phyloP scores from a whole-genome alignment of 1,284 basidiomycete genomes.

The Pseudozyma hubeiensis region DNA sequence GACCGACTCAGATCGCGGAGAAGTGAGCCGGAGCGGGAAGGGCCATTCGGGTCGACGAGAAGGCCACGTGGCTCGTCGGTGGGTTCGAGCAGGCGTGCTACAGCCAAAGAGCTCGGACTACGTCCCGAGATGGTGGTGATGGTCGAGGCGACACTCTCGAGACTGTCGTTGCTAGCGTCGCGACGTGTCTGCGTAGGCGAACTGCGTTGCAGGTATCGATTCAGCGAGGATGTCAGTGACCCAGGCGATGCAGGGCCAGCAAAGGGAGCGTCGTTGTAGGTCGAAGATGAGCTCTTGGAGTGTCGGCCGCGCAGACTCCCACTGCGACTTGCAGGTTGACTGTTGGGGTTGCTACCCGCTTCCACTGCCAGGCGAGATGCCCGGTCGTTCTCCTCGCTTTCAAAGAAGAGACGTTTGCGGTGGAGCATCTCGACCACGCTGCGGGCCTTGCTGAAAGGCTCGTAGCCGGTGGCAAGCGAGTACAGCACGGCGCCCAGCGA shows the following conservation, averaged over 20 bases:
- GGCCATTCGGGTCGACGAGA: constrained; percentile 13
- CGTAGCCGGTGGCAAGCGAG: constrained; percentile 61
- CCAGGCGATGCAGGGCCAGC: constrained; percentile 13
- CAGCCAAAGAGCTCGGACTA: constrained; percentile 24
- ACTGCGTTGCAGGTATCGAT: constrained; percentile 14
- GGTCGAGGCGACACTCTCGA: constrained; percentile 57
- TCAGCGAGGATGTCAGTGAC: constrained; percentile 21
- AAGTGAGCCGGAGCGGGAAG: constrained; percentile 12
- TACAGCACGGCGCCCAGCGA: constrained; percentile 65
- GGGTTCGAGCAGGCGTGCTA: constrained; percentile 51
- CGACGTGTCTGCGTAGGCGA: constrained; percentile 8
- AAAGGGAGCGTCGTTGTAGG: neutral
- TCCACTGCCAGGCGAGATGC: constrained; percentile 49
- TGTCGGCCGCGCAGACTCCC: constrained; percentile 45
- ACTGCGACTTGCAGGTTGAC: constrained; percentile 41
- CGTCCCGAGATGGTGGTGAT: constrained; percentile 53
- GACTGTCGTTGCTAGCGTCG: constrained; percentile 54
- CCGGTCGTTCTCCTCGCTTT: constrained; percentile 64
- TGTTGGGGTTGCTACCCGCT: constrained; percentile 43
- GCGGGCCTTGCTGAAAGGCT: constrained; percentile 58
- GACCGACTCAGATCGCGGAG: constrained; percentile 7
- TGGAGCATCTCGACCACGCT: constrained; percentile 65
- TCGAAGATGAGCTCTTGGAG: constrained; percentile 3
- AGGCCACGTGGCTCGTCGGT: constrained; percentile 39
- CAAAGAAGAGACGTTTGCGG: constrained; percentile 62